Evolutionary conservation across 2,329 filamentous ascomycete genomes (phyloP).

Genomic region (Exophiala bonariae): DNA sequence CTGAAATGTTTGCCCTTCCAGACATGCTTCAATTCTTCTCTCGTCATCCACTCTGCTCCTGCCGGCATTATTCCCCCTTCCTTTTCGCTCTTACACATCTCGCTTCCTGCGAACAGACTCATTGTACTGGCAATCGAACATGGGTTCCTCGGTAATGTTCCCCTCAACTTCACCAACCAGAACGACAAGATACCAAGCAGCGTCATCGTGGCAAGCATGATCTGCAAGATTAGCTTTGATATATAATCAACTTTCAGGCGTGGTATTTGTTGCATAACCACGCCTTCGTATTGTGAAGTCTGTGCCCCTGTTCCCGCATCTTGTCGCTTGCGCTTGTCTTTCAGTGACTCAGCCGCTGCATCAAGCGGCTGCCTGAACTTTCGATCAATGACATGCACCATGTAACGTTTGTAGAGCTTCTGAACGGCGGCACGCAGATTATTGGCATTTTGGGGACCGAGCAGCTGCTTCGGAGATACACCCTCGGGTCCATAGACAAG

Average conservation of each 20-base stretch:
- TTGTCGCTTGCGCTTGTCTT: no score
- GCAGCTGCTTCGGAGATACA: background rate
- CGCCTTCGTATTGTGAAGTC: no score
- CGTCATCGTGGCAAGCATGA: background rate
- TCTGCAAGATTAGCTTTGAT: conserved; percentile 3
- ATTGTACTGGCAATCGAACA: conserved; percentile 6
- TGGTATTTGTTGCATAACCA: no score
- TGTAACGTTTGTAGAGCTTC: conserved; percentile 1
- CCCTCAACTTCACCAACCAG: background rate
- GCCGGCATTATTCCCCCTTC: no score
- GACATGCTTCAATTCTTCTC: no score
- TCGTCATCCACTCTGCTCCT: no score
- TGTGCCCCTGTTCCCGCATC: no score
- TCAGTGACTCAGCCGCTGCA: no score
- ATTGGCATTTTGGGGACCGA: background rate
- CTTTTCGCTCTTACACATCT: no score
- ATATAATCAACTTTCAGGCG: conserved; percentile 1
- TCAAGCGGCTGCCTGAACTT: no score
- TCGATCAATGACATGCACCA: conserved; percentile 3
- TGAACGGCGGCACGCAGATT: background rate
- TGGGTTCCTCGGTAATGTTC: background rate
- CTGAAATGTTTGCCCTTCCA: no score
- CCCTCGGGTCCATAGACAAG: background rate
- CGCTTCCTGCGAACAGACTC: background rate
- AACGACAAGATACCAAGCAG: conserved; percentile 1